These are phyloP conservation scores for Sequoiadendron giganteum DNA, from an alignment of 75 land plant genomes.

Conservation along the genomic window DNA sequence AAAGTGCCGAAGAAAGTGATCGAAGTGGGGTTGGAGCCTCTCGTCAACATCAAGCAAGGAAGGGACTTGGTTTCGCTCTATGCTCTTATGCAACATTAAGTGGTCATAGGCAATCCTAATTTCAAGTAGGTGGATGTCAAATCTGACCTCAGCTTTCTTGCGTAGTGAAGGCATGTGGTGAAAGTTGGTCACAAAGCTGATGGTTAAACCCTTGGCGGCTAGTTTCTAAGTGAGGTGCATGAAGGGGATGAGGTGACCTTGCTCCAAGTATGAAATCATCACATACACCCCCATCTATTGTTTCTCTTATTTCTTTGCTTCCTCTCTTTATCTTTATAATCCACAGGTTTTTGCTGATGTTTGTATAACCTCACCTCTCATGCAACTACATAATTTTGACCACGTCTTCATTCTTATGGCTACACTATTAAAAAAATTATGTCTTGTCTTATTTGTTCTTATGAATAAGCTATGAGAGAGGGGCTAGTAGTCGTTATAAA, in stretches of 20 bases:
- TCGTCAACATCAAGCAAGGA: constrained; percentile 1
- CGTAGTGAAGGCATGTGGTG: constrained; percentile 1
- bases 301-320: neutral
- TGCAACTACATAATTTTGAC: no score
- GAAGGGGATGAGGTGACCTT: constrained; percentile 21
- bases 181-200: constrained; percentile 15
- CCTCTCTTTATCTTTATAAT: no score
- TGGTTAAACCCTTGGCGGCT: constrained; percentile 12
- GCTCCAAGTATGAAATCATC: constrained; percentile 11
- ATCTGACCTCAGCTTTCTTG: neutral
- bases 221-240: constrained; percentile 16
- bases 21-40: constrained; percentile 5
- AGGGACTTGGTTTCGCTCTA: neutral
- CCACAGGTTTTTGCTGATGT: no score
- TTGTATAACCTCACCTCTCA: no score
- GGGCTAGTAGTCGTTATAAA: no score
- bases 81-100: neutral
- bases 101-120: neutral
- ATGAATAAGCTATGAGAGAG: no score
- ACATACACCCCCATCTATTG: neutral
- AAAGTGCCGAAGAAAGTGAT: neutral
- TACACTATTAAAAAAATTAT: no score
- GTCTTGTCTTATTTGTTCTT: no score
- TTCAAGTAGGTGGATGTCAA: constrained; percentile 1
- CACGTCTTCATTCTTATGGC: no score